Base-by-base conservation (phyloP, 257 asterid genomes). In the Phtheirospermum japonicum region DNA sequence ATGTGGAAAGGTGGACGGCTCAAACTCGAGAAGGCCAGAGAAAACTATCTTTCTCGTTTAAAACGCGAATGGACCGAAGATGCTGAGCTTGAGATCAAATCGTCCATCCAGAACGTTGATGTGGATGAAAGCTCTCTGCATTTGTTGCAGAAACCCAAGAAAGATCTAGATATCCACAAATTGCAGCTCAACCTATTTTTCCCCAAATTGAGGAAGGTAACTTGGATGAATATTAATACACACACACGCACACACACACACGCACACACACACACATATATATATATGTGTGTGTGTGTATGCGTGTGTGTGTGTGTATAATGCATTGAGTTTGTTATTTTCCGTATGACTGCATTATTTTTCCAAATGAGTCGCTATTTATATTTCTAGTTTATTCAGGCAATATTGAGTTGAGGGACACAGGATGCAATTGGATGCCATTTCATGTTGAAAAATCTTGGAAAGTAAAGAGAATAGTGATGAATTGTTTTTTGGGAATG, bases 1-100 rank as follows among this genome's bases (percentile, higher is more conserved):
- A 71, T 76, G 85, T 92, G 99, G 99, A 92, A 80, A 82, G 94
- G 96, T 20, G 95, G 94, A 58, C 89, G 71, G 48, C 95, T 89
- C 72, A 86, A 79, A 68, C 85, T 92, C 34, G 99, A 85, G 83
- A 92, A 92, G 77, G 96, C 99, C 67, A 86, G 67, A 79, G 96
- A 92, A 74, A 78, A 85, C 64, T 89, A 83, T 71, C 58, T 80
- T 63, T 14, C 53, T 65, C 85, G 84, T 45, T 57, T 89, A 77
- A 70, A 33, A 43, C 88, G 79, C 20, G 99, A 92, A 67, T 83
- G 97, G 97, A 74, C 61, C n/a, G 89, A 86, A 66, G 96, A 83
- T 65, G 80, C 80, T 66, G 72, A 79, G 72, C 68, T 54, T 76
- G 80, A 75, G 52, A 73, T 31, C 63, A 71, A 73, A 64, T 65